These are phyloP conservation scores for Lumnitzera racemosa DNA, from an alignment of 345 rosid species.

Conservation along the genomic window DNA sequence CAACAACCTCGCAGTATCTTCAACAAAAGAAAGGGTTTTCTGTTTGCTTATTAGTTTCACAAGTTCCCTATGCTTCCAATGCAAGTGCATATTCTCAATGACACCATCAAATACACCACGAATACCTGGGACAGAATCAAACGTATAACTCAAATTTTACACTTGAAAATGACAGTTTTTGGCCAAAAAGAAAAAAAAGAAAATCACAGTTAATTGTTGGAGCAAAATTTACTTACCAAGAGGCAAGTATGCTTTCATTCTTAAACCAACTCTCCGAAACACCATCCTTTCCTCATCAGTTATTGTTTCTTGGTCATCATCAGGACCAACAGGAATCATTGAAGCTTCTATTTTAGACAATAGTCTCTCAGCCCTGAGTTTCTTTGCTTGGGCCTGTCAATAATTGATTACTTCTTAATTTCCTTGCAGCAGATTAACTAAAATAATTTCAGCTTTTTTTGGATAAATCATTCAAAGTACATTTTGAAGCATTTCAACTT, in stretches of 20 bases:
- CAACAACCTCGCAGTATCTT: conserved; percentile 84
- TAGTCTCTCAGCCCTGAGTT: conserved; percentile 77
- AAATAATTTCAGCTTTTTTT: too few relatives aligned
- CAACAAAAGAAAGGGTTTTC: conserved; percentile 84
- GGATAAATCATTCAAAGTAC: too few relatives aligned
- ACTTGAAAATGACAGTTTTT: background rate
- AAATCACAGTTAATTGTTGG: conserved; percentile 3
- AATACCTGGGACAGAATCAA: conserved; percentile 47
- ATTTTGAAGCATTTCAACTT: too few relatives aligned
- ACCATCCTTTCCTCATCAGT: conserved; percentile 85
- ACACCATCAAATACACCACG: conserved; percentile 99
- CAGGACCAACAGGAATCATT: conserved; percentile 94
- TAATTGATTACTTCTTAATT: background rate
- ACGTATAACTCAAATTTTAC: conserved; percentile 11
- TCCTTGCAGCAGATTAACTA: too few relatives aligned
- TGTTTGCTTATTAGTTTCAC: conserved; percentile 94
- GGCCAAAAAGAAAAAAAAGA: background rate
- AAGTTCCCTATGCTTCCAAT: conserved; percentile 97
- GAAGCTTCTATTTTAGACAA: conserved; percentile 85
- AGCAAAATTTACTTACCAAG: conserved; percentile 48
- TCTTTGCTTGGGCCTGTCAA: conserved; percentile 80
- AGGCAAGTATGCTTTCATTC: conserved; percentile 91
- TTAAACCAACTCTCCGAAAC: conserved; percentile 91
- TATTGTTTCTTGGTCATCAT: conserved; percentile 93
- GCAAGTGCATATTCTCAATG: conserved; percentile 98